A percentile compares a stretch with the other conserved stretches of the same genome.
phyloP scores from a whole-genome alignment of 257 asterid species.

The Solanum stenotomum region DNA sequence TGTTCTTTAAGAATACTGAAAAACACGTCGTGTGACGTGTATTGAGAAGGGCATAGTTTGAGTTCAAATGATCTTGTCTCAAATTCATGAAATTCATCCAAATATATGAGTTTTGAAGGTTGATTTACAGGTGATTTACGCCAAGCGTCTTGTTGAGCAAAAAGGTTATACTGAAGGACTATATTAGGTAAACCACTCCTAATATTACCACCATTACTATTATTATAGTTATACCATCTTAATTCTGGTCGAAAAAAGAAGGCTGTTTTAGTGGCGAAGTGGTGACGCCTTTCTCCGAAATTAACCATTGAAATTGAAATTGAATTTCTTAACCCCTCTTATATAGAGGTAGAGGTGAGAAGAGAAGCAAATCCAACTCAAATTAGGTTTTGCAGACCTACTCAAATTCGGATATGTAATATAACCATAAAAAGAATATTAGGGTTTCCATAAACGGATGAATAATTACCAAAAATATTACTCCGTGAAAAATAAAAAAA shows the following conservation, averaged over 20 bases:
- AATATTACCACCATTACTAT: neutral
- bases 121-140: neutral
- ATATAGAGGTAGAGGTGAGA: neutral
- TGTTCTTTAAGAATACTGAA: neutral
- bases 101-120: neutral
- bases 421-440: neutral
- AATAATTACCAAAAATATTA: too few species aligned
- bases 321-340: neutral
- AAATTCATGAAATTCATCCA: neutral
- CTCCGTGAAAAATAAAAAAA: too few species aligned
- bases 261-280: neutral
- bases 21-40: neutral
- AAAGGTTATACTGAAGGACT: neutral
- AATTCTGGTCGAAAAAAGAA: neutral
- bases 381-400: too few species aligned
- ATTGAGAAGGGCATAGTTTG: neutral
- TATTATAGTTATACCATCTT: too few species aligned
- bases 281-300: neutral
- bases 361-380: neutral
- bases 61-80: neutral
- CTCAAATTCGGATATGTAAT: neutral
- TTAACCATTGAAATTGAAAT: neutral
- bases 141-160: neutral
- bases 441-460: too few species aligned
- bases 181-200: neutral